phyloP scores from a whole-genome alignment of 2,329 filamentous ascomycete species.

The Hypoxylon sp. region DNA sequence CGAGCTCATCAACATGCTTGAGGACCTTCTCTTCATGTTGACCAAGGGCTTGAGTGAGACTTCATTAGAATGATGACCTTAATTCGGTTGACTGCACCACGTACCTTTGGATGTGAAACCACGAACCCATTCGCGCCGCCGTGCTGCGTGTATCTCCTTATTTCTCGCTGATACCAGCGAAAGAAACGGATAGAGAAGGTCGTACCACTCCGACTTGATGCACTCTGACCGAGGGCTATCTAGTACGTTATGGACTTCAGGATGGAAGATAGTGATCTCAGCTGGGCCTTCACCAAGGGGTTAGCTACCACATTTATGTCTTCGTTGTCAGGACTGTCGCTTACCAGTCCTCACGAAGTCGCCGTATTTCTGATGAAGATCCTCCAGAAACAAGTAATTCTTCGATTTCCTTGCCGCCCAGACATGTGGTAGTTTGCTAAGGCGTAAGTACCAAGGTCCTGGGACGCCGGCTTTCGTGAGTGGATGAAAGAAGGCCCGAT shows the following conservation, averaged over 20 bases:
- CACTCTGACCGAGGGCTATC: conserved; percentile 49
- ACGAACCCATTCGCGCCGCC: conserved; percentile 6
- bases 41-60: not conserved
- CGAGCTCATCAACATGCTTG: conserved; percentile 1
- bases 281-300: conserved; percentile 36
- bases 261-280: conserved; percentile 50
- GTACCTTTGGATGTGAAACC: conserved; percentile 1
- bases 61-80: not conserved
- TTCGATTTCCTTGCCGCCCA: not conserved
- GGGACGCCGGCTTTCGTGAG: not conserved
- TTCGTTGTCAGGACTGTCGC: not conserved
- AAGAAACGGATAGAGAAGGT: conserved; percentile 39
- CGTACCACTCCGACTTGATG: conserved; percentile 51
- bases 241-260: conserved; percentile 45
- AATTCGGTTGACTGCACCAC: not conserved
- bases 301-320: not conserved
- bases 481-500: not conserved
- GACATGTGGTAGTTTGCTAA: not conserved
- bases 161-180: not conserved
- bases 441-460: conserved; percentile 2
- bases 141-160: not conserved
- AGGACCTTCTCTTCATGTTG: conserved; percentile 5
- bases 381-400: conserved; percentile 1
- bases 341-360: conserved; percentile 3
- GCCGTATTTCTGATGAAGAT: conserved; percentile 2